phyloP scores from a whole-genome alignment of 352 stramenopile genomes.

The Lagenidium sp. region DNA sequence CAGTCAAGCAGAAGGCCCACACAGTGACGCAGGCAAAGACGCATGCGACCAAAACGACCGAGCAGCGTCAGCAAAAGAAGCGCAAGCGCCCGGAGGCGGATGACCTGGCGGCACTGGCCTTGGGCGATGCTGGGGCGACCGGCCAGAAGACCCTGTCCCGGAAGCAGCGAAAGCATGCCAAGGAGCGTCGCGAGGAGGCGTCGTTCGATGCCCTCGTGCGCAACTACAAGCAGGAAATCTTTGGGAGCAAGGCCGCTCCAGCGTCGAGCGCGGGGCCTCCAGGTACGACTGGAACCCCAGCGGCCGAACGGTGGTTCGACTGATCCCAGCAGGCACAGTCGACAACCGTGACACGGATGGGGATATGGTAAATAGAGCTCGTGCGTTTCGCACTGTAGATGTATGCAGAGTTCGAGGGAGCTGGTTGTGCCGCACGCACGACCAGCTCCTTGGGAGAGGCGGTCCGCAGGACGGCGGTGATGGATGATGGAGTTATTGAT shows the following conservation, averaged over 20 bases:
- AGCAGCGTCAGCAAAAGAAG: slow-evolving; percentile 13
- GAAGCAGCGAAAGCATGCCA: slow-evolving; percentile 56
- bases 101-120: slow-evolving; percentile 4
- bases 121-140: slow-evolving; percentile 1
- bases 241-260: slow-evolving; percentile 32
- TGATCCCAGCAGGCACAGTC: no score
- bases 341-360: no score
- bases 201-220: slow-evolving; percentile 73
- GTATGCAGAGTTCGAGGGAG: no score
- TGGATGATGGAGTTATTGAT: no score
- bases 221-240: slow-evolving; percentile 83
- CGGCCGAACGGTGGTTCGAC: slow-evolving; percentile 64
- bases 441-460: no score
- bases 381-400: not conserved
- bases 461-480: no score
- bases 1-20: slow-evolving; percentile 12
- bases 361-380: no score
- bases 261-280: not conserved
- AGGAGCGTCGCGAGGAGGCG: slow-evolving; percentile 42
- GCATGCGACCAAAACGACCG: slow-evolving; percentile 16
- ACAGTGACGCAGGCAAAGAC: slow-evolving; percentile 19
- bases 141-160: slow-evolving; percentile 28
- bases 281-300: no score
- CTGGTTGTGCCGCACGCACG: no score
- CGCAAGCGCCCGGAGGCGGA: slow-evolving; percentile 8